Percentiles rank a stretch among this genome's conserved stretches.
Evolutionary conservation across 192 early-diverging fungal species (phyloP).

Genomic region (Dissophora ornata): DNA sequence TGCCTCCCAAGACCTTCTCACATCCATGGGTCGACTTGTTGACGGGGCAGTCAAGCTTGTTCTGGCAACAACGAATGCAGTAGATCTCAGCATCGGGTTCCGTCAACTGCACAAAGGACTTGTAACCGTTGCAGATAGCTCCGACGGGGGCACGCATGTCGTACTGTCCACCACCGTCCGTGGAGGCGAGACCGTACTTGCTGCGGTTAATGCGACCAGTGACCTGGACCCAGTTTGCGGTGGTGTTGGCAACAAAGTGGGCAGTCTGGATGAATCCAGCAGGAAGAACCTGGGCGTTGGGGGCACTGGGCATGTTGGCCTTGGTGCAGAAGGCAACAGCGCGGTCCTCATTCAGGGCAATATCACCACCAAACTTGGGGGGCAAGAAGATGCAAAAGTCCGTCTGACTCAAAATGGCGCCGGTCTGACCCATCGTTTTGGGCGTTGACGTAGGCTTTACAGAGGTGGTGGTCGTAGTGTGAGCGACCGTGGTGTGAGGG

Average conservation of each 20-base stretch:
- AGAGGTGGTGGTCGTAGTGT: not conserved
- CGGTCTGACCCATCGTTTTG: constrained; percentile 21
- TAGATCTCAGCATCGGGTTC: constrained; percentile 56
- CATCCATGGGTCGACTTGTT: constrained; percentile 47
- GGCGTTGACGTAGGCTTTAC: not conserved
- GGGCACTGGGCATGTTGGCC: constrained; percentile 36
- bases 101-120: constrained; percentile 56
- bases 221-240: constrained; percentile 56
- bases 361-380: constrained; percentile 17
- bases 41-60: constrained; percentile 31
- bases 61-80: constrained; percentile 61
- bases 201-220: constrained; percentile 61
- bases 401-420: constrained; percentile 16
- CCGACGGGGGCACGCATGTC: constrained; percentile 57
- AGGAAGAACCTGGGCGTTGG: constrained; percentile 43
- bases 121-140: constrained; percentile 51
- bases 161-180: constrained; percentile 65
- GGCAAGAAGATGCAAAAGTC: constrained; percentile 48
- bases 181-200: constrained; percentile 42
- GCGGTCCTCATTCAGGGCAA: constrained; percentile 23
- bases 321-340: constrained; percentile 51
- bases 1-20: constrained; percentile 20
- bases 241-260: constrained; percentile 41
- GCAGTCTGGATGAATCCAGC: constrained; percentile 56
- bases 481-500: not conserved